A percentile compares a stretch with the other conserved stretches of the same genome.
phyloP scores from a whole-genome alignment of 352 stramenopile genomes.

The Pythium graminicola region DNA sequence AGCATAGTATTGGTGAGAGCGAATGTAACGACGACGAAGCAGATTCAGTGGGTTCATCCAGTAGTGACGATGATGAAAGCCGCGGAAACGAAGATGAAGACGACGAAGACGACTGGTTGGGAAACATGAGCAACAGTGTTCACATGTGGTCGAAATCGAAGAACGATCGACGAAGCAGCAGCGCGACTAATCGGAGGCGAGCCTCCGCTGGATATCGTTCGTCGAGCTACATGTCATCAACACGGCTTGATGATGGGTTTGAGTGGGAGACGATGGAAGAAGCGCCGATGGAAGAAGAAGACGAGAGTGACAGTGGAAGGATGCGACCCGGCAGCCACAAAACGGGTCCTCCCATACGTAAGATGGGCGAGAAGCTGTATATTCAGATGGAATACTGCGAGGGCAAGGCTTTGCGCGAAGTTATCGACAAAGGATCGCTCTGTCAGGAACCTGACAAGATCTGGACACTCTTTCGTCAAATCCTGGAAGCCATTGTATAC shows the following conservation, averaged over 20 bases:
- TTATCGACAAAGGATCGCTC: constrained; percentile 90
- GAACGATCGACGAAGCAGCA: constrained; percentile 26
- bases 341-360: constrained; percentile 24
- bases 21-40: constrained; percentile 45
- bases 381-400: constrained; percentile 97
- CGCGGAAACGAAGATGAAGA: constrained; percentile 40
- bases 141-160: constrained; percentile 66
- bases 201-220: constrained; percentile 33
- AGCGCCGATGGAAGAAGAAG: constrained; percentile 30
- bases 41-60: constrained; percentile 28
- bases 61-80: constrained; percentile 53
- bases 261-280: constrained; percentile 67
- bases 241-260: constrained; percentile 53
- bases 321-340: background rate
- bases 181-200: constrained; percentile 28
- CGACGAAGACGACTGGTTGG: constrained; percentile 69
- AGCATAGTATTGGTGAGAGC: constrained; percentile 22
- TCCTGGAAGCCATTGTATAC: constrained; percentile 92
- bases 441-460: constrained; percentile 85
- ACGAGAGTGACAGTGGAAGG: constrained; percentile 9
- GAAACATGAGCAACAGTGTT: constrained; percentile 54
- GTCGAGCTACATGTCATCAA: constrained; percentile 30
- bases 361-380: constrained; percentile 74
- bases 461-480: constrained; percentile 93
- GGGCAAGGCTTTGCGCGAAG: constrained; percentile 88